Base-by-base conservation (phyloP, 176 grass and related monocot species). In the Canna indica region DNA sequence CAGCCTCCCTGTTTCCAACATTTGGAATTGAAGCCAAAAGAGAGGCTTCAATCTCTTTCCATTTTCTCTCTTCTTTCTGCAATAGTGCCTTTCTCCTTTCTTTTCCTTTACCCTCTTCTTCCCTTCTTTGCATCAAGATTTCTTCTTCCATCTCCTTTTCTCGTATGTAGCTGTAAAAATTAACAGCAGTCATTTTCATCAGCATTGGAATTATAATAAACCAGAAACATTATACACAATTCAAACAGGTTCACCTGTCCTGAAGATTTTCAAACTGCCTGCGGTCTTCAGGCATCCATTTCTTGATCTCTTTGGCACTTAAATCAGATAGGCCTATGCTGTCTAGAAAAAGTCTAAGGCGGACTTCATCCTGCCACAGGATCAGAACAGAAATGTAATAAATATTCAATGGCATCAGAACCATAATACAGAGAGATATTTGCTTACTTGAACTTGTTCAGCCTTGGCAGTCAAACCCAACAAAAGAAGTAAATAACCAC, bases 71-170 rank as follows among this genome's bases (percentile, higher is more conserved):
- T 83, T 99, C 94, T 82, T 72, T 99, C 78, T 99, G 89, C 79
- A 99, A 53, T 64, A 99, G 78, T 66, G 84, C 89, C 58, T 91
- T 93, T 70, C 94, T 93, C 68, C 94, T 90, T 82, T 99, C 94
- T 78, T 86, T 99, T 63, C 94, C 94, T 73, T 87, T 93, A 38
- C 94, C 94, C 90, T 99, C 94, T 76, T 99, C 94, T 77, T 99
- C 94, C 44, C 94, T 82, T 67, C 94, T 85, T 82, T 99, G 94
- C 86, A 92, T 99, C 72, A 99, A 81, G 52, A 89, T 75, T 76
- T 99, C 94, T 72, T 99, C 94, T 90, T 99, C 94, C 90, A 99
- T 99, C 83, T 93, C 89, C 81, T 93, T 99, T 78, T 99, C 94
- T 66, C 80, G 90, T 90, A 99, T 93, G 75, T 99, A 99, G 59